Base-by-base conservation (phyloP, 805 yeast genomes). In the Jamesozyma lodderae region DNA sequence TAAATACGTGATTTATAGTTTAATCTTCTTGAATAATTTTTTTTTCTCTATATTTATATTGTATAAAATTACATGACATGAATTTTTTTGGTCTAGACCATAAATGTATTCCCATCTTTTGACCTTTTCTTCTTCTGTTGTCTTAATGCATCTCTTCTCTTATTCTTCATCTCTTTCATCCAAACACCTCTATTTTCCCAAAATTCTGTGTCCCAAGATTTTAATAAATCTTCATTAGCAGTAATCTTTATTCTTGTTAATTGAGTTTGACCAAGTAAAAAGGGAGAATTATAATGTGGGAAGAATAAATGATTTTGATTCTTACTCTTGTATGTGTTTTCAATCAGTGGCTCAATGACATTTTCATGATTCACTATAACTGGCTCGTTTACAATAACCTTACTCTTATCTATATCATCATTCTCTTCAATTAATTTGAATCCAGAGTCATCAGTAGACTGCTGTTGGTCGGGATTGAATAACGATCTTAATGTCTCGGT, bases 201-300 rank as follows among this genome's bases (percentile, higher is more conserved):
- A 59, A 88, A 90, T 72, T 82, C 77, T 30, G 70, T 63, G 35
- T 80, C 86, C 75, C 90, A 87, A 8, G 63, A 64, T 3, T 60
- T 64, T 16, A 67, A 62, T 9, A 56, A 50, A 23, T 67, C 59
- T 11, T 54, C 52, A 3, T 55, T 57, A 5, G 47, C 46, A 14
- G 43, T 38, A 23, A 39, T 41, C n/a, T 57, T 51, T 6, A 72
- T 67, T 50, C 77, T 80, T 41, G 72, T 73, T 34, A 86, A 57
- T 56, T 83, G 95, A 0, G 95, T 70, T 61, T 88, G 97, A 0
- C 96, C 79, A 36, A 73, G 75, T 45, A 90, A 65, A 62, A 85
- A 90, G 1, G 96, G 96, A 1, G 96, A 88, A 15, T 81, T 81
- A 10, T 69, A 64, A 56, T 90, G 96, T 2, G 80, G 64, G 71